phyloP scores from a whole-genome alignment of 345 rosid species.

The Acer yangbiense region DNA sequence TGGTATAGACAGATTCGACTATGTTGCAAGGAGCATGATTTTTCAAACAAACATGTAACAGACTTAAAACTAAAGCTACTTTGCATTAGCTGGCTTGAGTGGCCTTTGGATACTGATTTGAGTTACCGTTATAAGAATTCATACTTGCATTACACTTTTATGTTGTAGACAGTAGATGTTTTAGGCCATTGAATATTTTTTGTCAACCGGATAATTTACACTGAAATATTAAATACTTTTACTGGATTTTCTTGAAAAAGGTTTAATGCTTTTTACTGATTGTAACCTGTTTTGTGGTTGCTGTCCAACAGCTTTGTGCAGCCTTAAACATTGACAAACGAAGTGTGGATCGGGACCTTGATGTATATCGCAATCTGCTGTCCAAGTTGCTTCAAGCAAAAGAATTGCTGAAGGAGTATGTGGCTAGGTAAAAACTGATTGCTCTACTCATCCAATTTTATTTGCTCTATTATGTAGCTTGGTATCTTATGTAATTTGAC shows the following conservation, averaged over 20 bases:
- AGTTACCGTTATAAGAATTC: background rate
- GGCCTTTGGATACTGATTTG: background rate
- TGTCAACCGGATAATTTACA: conserved; percentile 3
- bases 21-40: background rate
- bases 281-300: conserved; percentile 5
- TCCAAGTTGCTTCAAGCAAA: conserved; percentile 97
- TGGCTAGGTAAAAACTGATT: conserved; percentile 61
- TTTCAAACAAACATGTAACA: background rate
- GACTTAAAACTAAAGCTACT: background rate
- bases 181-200: background rate
- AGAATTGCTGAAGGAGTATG: conserved; percentile 91
- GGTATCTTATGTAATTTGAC: background rate
- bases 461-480: background rate
- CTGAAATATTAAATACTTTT: background rate
- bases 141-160: background rate
- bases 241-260: background rate
- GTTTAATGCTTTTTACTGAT: background rate
- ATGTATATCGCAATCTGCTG: conserved; percentile 91
- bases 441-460: conserved; percentile 11
- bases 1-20: background rate
- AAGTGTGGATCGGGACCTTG: conserved; percentile 95
- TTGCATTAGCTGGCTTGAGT: background rate
- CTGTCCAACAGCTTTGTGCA: conserved; percentile 75
- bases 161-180: background rate
- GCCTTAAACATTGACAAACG: conserved; percentile 81